phyloP scores from a whole-genome alignment of 2,329 filamentous ascomycete species.

The Curvularia verruculosa region DNA sequence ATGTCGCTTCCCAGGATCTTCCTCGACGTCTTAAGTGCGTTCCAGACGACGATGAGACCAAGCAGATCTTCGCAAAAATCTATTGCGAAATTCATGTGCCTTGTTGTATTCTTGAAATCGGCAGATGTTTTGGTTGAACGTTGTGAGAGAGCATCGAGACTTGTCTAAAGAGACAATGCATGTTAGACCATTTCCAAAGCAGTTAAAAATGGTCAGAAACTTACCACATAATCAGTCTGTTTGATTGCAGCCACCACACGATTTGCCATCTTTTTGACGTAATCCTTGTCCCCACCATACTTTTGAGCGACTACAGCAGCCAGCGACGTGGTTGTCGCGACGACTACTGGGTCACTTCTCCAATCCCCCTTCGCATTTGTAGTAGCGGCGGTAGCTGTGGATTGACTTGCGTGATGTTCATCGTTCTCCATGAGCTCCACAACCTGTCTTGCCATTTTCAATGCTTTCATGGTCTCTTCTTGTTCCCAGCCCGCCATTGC shows the following conservation, averaged over 20 bases:
- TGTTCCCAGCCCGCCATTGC: constrained; percentile 45
- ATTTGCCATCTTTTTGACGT: constrained; percentile 50
- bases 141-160: constrained; percentile 13
- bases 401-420: constrained; percentile 43
- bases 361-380: constrained; percentile 26
- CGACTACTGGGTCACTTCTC: constrained; percentile 42
- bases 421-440: constrained; percentile 51
- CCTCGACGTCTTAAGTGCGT: constrained; percentile 52
- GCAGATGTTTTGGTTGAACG: constrained; percentile 9
- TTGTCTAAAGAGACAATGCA: background rate
- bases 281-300: constrained; percentile 47
- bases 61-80: constrained; percentile 32
- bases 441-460: constrained; percentile 48
- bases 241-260: constrained; percentile 47
- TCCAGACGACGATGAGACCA: constrained; percentile 48
- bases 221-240: constrained; percentile 31
- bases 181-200: constrained; percentile 2
- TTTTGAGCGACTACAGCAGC: constrained; percentile 49
- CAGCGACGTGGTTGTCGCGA: constrained; percentile 54
- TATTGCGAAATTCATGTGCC: constrained; percentile 7
- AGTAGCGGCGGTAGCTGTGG: background rate
- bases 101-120: constrained; percentile 13
- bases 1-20: constrained; percentile 49
- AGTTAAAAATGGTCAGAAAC: background rate
- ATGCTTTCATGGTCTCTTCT: constrained; percentile 47